Base-by-base conservation (phyloP, 75 land plant genomes). In the Pinus albicaulis region DNA sequence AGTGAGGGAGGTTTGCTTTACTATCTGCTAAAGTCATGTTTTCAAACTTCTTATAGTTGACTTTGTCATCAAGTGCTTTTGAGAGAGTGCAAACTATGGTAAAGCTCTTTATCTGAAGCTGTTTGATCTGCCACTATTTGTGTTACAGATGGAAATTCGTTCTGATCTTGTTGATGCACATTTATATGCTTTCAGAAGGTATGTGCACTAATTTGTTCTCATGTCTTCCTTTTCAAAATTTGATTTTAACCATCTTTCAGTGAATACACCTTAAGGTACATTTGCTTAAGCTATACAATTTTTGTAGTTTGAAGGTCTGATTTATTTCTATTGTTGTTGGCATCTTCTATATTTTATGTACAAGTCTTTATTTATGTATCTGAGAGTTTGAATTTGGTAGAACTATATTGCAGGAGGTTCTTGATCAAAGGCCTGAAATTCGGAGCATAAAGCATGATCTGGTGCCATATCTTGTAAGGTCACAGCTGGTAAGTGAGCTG, bases 81-180 rank as follows among this genome's bases (percentile, higher is more conserved):
- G 20, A 65, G 53, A 68, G 8, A n/a, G 10, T 16, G 12, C 22
- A 66, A 20, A 66, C n/a, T 66, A 20, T 34, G 70, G 7, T 48
- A 31, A 38, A 7, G 22, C 10, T 5, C 44, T n/a, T 48, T 41
- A 68, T n/a, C 13, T 53, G 4, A 72, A 55, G 55, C 48, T 25
- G 0, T 22, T 71, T 52, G 28, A 14, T 31, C 16, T 38, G 7
- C 48, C 12, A 23, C 19, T 73, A 48, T 25, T 19, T 62, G 17
- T 79, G 19, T 34, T 69, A 55, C 76, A 95, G 91, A 82, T 98
- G 90, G 98, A 98, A 65, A 86, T 98, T 62, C 92, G 90, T 31
- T 71, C 96, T 75, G 99, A 98, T 79, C 89, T 98, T 22, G 89
- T 98, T 88, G 99, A 98, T 82, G 99, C 94, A 60, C 98, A 98